A percentile compares a stretch with the other conserved stretches of the same genome.
Conservation (phyloP, 192 early-diverging fungal genomes). For the Diversispora epigaea region DNA sequence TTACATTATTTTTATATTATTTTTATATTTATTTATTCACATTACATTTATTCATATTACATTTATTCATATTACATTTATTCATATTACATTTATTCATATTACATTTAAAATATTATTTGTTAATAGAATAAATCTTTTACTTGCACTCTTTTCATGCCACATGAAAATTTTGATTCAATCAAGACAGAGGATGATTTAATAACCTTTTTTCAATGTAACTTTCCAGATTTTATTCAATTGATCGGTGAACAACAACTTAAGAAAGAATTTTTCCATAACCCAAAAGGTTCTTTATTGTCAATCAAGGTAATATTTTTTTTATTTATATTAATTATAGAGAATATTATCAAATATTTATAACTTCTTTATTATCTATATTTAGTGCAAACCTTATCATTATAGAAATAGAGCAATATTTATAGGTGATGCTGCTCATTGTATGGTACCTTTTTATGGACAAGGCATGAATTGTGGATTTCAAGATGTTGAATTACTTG, state of each 20-base stretch:
- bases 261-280: conserved; percentile 74
- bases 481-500: conserved; percentile 79
- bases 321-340: neutral
- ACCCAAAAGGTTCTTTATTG: conserved; percentile 82
- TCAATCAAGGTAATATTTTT: conserved; percentile 64
- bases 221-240: conserved; percentile 76
- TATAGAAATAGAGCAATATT: conserved; percentile 75
- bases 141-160: conserved; percentile 97
- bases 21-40: no score
- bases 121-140: conserved; percentile 79
- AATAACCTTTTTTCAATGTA: conserved; percentile 64
- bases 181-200: conserved; percentile 66
- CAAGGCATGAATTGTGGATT: conserved; percentile 99
- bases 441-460: conserved; percentile 98
- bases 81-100: conserved; percentile 15
- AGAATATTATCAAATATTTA: neutral
- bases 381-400: conserved; percentile 71
- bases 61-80: neutral
- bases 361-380: conserved; percentile 13
- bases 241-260: conserved; percentile 77
- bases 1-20: conserved; percentile 27
- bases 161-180: conserved; percentile 74
- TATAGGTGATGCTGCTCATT: conserved; percentile 94
- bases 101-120: neutral
- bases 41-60: conserved; percentile 20